Percentiles rank a stretch among this genome's conserved stretches.
These are phyloP conservation scores for Ceratocystis papillata DNA, from an alignment of 2,329 filamentous ascomycete species.

Conservation along the genomic window DNA sequence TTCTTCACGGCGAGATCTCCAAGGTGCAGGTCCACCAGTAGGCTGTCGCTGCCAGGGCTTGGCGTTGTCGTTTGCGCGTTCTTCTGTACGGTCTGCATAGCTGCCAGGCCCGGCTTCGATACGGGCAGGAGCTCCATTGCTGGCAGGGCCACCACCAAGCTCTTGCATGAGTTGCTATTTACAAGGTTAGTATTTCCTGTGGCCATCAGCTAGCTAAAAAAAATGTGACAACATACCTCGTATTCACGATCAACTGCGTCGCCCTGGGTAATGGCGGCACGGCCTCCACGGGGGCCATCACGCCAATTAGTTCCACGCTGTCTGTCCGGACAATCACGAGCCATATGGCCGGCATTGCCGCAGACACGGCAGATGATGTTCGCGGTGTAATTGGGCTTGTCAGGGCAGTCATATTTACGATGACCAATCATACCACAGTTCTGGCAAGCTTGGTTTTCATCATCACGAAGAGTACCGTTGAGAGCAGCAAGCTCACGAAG, in stretches of 20 bases:
- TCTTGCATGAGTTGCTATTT: slow-evolving; percentile 90
- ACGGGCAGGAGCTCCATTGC: slow-evolving; percentile 53
- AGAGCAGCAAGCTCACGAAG: slow-evolving; percentile 93
- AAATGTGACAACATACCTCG: slow-evolving; percentile 55
- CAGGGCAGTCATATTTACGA: slow-evolving; percentile 95
- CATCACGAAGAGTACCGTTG: slow-evolving; percentile 96
- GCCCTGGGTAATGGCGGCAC: slow-evolving; percentile 51
- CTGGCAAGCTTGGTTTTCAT: slow-evolving; percentile 98
- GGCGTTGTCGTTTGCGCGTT: slow-evolving; percentile 39
- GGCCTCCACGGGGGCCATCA: slow-evolving; percentile 48
- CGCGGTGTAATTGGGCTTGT: slow-evolving; percentile 96
- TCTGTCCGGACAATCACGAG: slow-evolving; percentile 89
- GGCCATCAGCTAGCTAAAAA: neutral
- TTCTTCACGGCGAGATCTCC: slow-evolving; percentile 49
- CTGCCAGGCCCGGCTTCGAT: slow-evolving; percentile 74
- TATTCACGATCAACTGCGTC: slow-evolving; percentile 90
- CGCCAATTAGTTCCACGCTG: slow-evolving; percentile 87
- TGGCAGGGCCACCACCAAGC: slow-evolving; percentile 60
- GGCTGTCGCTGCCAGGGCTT: slow-evolving; percentile 86
- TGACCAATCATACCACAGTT: slow-evolving; percentile 99
- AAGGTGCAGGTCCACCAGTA: slow-evolving; percentile 73
- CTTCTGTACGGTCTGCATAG: slow-evolving; percentile 46
- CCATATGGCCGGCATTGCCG: slow-evolving; percentile 97
- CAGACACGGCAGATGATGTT: slow-evolving; percentile 98
- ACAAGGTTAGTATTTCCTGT: slow-evolving; percentile 34